These are phyloP conservation scores for Camellia japonica DNA, from an alignment of 148 eudicot species.

Conservation along the genomic window DNA sequence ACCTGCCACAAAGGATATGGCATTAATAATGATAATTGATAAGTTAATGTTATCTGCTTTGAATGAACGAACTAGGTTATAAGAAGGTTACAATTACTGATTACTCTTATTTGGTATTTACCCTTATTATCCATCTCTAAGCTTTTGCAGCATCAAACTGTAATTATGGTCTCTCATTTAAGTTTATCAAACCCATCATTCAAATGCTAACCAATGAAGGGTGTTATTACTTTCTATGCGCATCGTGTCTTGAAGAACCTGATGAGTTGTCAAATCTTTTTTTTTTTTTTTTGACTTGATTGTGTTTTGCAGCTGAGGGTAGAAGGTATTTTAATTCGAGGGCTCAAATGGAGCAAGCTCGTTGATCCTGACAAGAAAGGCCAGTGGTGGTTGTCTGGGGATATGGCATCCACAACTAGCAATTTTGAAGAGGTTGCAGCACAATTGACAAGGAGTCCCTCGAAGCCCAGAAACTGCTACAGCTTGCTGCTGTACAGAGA, in stretches of 20 bases:
- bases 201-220: background rate
- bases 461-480: conserved; percentile 84
- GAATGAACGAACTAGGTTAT: background rate
- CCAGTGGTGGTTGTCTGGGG: conserved; percentile 92
- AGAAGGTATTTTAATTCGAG: conserved; percentile 63
- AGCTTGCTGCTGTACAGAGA: conserved; percentile 77
- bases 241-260: background rate
- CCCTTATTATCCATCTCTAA: background rate
- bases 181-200: background rate
- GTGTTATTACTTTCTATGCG: background rate
- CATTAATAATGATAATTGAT: background rate
- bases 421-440: conserved; percentile 58
- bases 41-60: too few species aligned
- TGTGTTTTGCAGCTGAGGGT: conserved; percentile 56
- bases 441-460: conserved; percentile 68
- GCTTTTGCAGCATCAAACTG: background rate
- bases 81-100: background rate
- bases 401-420: conserved; percentile 34
- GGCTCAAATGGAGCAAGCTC: conserved; percentile 82
- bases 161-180: background rate
- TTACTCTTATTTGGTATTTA: background rate
- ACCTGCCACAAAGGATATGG: background rate
- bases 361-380: conserved; percentile 87
- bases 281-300: background rate
- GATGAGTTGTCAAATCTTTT: background rate